Evolutionary conservation across 208 protist species (phyloP).

Genomic region (Borovskyia barvae): DNA sequence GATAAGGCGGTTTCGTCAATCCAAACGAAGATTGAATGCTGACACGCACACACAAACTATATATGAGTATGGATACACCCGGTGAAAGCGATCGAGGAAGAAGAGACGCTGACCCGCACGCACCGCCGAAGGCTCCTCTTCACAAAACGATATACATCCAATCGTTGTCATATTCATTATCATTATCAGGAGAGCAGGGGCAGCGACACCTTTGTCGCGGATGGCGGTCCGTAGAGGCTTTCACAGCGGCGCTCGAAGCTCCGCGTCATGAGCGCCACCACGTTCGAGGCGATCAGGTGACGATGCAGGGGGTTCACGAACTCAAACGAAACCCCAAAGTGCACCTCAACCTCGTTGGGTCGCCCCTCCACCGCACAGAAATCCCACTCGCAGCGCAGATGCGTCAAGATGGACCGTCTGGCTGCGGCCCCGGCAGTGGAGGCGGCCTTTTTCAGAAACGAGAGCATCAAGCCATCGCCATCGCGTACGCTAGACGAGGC

Average conservation of each 20-base stretch:
- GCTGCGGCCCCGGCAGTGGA: conserved; percentile 28
- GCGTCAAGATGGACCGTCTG: conserved; percentile 46
- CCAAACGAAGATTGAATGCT: no score
- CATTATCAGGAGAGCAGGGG: conserved; percentile 13
- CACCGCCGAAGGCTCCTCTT: no score
- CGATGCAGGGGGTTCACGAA: conserved; percentile 77
- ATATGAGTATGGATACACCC: no score
- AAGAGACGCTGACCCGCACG: no score
- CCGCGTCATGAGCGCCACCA: conserved; percentile 74
- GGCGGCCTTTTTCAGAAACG: conserved; percentile 36
- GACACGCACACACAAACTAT: no score
- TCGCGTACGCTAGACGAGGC: neutral
- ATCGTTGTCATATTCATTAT: neutral
- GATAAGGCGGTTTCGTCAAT: no score
- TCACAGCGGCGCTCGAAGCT: conserved; percentile 81
- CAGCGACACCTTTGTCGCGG: conserved; percentile 31
- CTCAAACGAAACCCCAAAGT: conserved; percentile 71
- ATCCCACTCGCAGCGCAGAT: conserved; percentile 74
- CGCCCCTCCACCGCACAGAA: conserved; percentile 40
- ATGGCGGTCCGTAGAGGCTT: conserved; percentile 67
- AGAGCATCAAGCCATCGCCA: conserved; percentile 21
- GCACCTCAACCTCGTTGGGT: conserved; percentile 63
- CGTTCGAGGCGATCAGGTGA: conserved; percentile 72
- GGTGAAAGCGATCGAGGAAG: no score
- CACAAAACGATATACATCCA: neutral